Evolutionary conservation across 129 eudicot genomes (phyloP), one percentile per base, ranked within the genome.

Genomic region (Rutidosis leptorrhynchoides): DNA sequence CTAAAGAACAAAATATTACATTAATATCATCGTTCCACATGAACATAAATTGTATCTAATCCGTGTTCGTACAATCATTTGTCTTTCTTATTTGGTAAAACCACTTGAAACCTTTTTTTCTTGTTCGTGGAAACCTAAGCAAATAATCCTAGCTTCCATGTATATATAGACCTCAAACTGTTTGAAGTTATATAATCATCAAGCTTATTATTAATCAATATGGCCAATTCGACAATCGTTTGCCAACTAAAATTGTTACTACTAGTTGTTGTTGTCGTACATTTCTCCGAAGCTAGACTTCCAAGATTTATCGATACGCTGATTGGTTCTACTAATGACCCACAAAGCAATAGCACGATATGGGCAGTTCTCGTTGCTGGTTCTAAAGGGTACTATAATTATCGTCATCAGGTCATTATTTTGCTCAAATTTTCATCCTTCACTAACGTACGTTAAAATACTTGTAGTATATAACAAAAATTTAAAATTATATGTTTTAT

Each of bases 231-330:
- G 29, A 56, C 28, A 8, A 58, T 16, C 16, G 27, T 23, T 69
- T 25, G 57, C 49, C 70, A 52, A 21, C 70, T 51, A 8, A 51
- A 9, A 37, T 68, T 69, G 71, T 21, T 73, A 58, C 17, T 54
- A 25, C 28, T 62, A 7, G 23, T 33, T 51, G 58, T 62, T 7
- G 43, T 61, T 26, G 54, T 55, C 17, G 28, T 64, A 43, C 37
- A 22, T 0, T 57, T 64, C 58, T 69, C 71, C 1, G 60, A 54
- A 46, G 80, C 80, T 40, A 64, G 35, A 46, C 43, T 35, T 15
- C 65, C 19, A 27, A 58, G 19, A 8, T 12, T 15, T 12, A 35
- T 69, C 7, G 6, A 26, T 37, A 62, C 3, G 8, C 14, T 62
- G 8, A 5, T 62, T n/a, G 62, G 25, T 40, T 52, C 74, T 32